A percentile compares a stretch with the other conserved stretches of the same genome.
These are phyloP conservation scores for Euphorbia schlechtendalii DNA, from an alignment of 441 rosid genomes.

Conservation along the genomic window DNA sequence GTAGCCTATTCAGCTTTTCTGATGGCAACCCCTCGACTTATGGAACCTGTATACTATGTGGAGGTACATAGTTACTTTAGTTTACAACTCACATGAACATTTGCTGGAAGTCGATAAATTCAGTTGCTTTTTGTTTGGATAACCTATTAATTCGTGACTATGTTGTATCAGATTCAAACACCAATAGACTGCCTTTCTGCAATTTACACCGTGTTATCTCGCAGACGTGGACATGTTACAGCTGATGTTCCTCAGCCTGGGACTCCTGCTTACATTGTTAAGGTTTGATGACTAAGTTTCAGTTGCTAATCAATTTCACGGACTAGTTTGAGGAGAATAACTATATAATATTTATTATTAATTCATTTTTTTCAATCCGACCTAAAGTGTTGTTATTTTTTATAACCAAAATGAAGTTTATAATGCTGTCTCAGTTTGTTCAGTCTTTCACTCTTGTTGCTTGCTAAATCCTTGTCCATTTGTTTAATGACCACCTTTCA, in stretches of 20 bases:
- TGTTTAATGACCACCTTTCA: no score
- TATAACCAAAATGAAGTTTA: background rate
- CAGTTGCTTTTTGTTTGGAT: background rate
- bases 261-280: constrained; percentile 88
- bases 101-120: background rate
- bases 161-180: constrained; percentile 79
- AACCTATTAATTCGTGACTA: constrained; percentile 4
- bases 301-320: background rate
- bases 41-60: constrained; percentile 97
- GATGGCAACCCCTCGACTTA: constrained; percentile 94
- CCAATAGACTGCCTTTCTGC: constrained; percentile 96
- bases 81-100: background rate
- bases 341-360: background rate
- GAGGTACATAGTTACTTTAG: constrained; percentile 46
- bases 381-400: background rate
- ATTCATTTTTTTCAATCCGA: background rate
- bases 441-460: no score
- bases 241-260: constrained; percentile 99
- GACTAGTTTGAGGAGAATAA: background rate
- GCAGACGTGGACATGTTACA: constrained; percentile 98
- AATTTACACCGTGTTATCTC: constrained; percentile 85
- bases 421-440: background rate
- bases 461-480: no score
- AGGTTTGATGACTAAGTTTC: constrained; percentile 39
- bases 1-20: constrained; percentile 91